phyloP scores from a whole-genome alignment of 2,329 filamentous ascomycete species.

The Hymenoscyphus fructigenus region DNA sequence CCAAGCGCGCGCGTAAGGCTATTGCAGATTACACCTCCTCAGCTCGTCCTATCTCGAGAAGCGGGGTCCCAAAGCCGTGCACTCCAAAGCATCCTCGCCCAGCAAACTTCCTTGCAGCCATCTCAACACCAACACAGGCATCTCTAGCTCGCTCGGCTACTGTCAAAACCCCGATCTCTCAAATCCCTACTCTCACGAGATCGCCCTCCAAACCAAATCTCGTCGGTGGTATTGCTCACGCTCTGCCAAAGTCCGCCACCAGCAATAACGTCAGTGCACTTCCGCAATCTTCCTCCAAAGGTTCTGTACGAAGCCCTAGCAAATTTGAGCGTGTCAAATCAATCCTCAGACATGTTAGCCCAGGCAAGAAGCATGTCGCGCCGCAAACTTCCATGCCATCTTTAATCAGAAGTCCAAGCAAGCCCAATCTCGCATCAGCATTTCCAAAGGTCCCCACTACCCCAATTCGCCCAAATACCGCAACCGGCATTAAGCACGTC shows the following conservation, averaged over 20 bases:
- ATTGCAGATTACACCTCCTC: constrained; percentile 68
- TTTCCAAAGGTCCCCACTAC: constrained; percentile 58
- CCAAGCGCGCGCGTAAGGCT: constrained; percentile 71
- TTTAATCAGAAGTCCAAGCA: constrained; percentile 42
- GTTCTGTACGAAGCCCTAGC: constrained; percentile 27
- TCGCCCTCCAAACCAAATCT: constrained; percentile 53
- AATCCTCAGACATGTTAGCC: constrained; percentile 47
- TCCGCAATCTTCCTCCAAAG: constrained; percentile 32
- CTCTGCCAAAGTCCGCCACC: constrained; percentile 53
- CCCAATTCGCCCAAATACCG: constrained; percentile 46
- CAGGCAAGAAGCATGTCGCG: constrained; percentile 25
- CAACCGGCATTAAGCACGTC: constrained; percentile 69
- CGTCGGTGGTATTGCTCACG: constrained; percentile 42
- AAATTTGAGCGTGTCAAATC: constrained; percentile 54
- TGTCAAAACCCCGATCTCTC: constrained; percentile 52
- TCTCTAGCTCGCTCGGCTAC: constrained; percentile 63
- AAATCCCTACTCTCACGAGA: constrained; percentile 47
- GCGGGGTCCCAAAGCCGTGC: constrained; percentile 43
- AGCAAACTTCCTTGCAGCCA: constrained; percentile 49
- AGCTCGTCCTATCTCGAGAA: constrained; percentile 57
- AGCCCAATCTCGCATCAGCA: constrained; percentile 53
- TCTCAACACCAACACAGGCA: constrained; percentile 78
- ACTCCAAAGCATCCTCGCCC: constrained; percentile 46
- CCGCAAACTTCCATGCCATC: constrained; percentile 26
- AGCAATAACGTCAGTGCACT: constrained; percentile 44